Conservation (phyloP, 805 yeast species). For the Saccharomyces cerevisiae region DNA sequence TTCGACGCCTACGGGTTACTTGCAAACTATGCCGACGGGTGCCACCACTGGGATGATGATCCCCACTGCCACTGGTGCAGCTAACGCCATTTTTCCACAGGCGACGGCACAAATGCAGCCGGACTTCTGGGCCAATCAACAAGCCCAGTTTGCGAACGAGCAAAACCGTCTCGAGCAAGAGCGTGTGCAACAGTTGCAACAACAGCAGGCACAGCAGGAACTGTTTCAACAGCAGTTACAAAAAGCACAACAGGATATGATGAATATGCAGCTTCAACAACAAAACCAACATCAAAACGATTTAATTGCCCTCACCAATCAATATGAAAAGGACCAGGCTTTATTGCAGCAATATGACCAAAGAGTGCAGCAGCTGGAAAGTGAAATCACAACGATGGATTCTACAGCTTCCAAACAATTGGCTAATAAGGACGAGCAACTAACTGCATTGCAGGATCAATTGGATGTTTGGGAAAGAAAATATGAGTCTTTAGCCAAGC, state of each 20-base stretch:
- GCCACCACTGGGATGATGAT: slow-evolving; percentile 1
- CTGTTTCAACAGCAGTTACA: slow-evolving; percentile 50
- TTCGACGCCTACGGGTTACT: not conserved
- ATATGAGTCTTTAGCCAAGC: slow-evolving; percentile 81
- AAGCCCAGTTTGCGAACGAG: slow-evolving; percentile 58
- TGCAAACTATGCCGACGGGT: slow-evolving; percentile 1
- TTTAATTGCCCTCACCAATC: slow-evolving; percentile 62
- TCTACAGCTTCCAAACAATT: slow-evolving; percentile 64
- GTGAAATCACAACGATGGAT: slow-evolving; percentile 53
- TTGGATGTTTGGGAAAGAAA: slow-evolving; percentile 71
- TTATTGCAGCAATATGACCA: slow-evolving; percentile 81
- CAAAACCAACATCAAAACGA: slow-evolving; percentile 78
- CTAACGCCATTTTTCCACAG: slow-evolving; percentile 31
- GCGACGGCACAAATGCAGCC: slow-evolving; percentile 28
- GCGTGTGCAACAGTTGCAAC: slow-evolving; percentile 49
- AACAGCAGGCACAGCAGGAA: slow-evolving; percentile 63
- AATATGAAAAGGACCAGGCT: slow-evolving; percentile 77
- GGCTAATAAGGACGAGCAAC: slow-evolving; percentile 66
- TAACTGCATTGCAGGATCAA: slow-evolving; percentile 64
- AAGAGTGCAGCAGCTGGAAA: slow-evolving; percentile 73
- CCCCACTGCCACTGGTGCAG: slow-evolving; percentile 16
- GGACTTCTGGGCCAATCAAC: slow-evolving; percentile 24
- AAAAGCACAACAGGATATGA: slow-evolving; percentile 59
- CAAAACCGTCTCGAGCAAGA: slow-evolving; percentile 65
- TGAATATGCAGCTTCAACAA: slow-evolving; percentile 45